Conservation (phyloP, 371 early-diverging fungal species). For the Actinomucor elegans region DNA sequence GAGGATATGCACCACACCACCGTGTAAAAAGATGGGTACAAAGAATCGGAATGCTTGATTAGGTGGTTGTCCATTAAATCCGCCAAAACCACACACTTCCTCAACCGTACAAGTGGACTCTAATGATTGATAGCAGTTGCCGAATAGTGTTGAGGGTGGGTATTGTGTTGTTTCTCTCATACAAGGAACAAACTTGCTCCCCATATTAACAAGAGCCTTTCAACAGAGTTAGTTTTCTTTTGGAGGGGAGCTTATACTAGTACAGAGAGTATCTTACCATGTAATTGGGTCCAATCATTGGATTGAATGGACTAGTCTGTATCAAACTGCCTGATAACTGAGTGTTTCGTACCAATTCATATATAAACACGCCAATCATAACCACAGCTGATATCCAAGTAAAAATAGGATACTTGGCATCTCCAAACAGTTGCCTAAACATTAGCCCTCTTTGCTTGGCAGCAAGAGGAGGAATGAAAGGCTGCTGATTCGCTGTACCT, state of each 20-base stretch:
- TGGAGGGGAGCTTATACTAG: too few species aligned
- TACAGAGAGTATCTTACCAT: conserved; percentile 27
- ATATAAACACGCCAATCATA: conserved; percentile 46
- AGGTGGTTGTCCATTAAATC: conserved; percentile 38
- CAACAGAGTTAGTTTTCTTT: too few species aligned
- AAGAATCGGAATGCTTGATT: conserved; percentile 82
- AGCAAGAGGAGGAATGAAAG: too few species aligned
- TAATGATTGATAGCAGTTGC: conserved; percentile 12
- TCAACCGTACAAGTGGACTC: conserved; percentile 34
- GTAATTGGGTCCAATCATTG: conserved; percentile 52
- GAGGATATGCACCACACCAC: conserved; percentile 72
- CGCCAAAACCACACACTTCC: conserved; percentile 48
- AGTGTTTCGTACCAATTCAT: conserved; percentile 42
- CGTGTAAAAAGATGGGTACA: conserved; percentile 77
- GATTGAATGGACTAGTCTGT: conserved; percentile 43
- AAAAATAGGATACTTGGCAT: conserved; percentile 30
- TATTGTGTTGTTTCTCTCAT: conserved; percentile 34
- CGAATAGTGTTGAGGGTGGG: not conserved
- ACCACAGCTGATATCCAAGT: conserved; percentile 37
- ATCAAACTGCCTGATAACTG: conserved; percentile 13
- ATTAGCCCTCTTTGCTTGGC: conserved; percentile 5
- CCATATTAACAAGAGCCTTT: conserved; percentile 38
- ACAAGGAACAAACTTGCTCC: conserved; percentile 55
- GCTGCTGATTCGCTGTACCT: too few species aligned
- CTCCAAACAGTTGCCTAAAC: conserved; percentile 9